Conservation (phyloP, 2,329 filamentous ascomycete species). For the Venturia nashicola region DNA sequence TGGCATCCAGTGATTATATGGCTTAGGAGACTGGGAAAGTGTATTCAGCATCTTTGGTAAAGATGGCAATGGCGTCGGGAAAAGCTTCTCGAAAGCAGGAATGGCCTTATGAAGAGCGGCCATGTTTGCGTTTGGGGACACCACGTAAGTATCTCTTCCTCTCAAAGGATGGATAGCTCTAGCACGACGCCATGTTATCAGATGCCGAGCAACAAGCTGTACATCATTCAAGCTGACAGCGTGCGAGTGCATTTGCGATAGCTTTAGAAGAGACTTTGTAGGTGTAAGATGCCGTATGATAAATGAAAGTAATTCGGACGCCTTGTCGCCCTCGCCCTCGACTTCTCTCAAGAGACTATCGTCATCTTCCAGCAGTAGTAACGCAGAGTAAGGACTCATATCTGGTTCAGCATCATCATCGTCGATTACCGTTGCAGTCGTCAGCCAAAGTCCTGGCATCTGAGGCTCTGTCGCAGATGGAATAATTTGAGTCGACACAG, state of each 20-base stretch:
- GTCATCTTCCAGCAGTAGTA: conserved; percentile 76
- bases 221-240: conserved; percentile 64
- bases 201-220: conserved; percentile 77
- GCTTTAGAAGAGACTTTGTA: conserved; percentile 57
- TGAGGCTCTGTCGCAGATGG: conserved; percentile 56
- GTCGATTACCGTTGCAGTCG: conserved; percentile 67
- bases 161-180: conserved; percentile 86
- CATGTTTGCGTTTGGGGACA: conserved; percentile 81
- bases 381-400: conserved; percentile 73
- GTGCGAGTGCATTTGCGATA: conserved; percentile 51
- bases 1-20: conserved; percentile 74
- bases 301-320: conserved; percentile 66
- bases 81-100: conserved; percentile 60
- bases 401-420: conserved; percentile 53
- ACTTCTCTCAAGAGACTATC: conserved; percentile 62
- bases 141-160: conserved; percentile 77
- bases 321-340: conserved; percentile 58
- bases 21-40: conserved; percentile 66
- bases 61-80: conserved; percentile 66
- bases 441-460: conserved; percentile 71
- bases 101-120: conserved; percentile 56
- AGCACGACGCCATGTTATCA: conserved; percentile 91
- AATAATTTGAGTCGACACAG: conserved; percentile 59
- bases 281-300: conserved; percentile 48
- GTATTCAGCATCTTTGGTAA: conserved; percentile 79